Evolutionary conservation across 495 filamentous ascomycete species (phyloP).

Genomic region (Lophiotrema nucula): DNA sequence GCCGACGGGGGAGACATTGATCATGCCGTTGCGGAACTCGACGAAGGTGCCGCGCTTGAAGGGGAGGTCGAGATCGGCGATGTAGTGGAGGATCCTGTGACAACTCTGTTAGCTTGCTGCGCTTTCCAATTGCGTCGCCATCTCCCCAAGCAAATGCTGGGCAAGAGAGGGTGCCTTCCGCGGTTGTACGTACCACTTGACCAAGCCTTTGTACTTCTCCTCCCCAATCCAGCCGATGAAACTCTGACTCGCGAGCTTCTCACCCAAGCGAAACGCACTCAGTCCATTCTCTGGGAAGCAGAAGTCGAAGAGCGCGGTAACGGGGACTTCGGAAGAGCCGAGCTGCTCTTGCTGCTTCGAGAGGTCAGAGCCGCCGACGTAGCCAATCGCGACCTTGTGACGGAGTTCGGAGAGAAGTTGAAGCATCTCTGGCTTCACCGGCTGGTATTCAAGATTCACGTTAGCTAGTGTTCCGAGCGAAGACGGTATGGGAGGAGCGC

Average conservation of each 20-base stretch:
- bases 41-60: constrained; percentile 94
- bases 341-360: constrained; percentile 95
- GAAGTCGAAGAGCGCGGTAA: constrained; percentile 86
- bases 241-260: constrained; percentile 65
- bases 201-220: constrained; percentile 84
- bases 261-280: constrained; percentile 79
- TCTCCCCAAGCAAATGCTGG: neutral
- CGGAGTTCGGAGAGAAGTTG: constrained; percentile 73
- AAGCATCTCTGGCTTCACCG: constrained; percentile 76
- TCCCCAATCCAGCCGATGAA: constrained; percentile 96
- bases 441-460: constrained; percentile 41
- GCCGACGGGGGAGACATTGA: constrained; percentile 91
- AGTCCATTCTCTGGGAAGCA: constrained; percentile 96
- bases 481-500: neutral
- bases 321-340: constrained; percentile 59
- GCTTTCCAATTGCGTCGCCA: too few species aligned
- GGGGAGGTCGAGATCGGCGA: constrained; percentile 83
- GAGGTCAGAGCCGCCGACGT: constrained; percentile 69
- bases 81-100: constrained; percentile 71
- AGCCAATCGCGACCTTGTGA: constrained; percentile 87
- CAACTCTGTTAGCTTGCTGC: neutral
- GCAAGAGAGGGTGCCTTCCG: neutral
- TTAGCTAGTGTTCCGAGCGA: neutral
- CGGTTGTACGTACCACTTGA: constrained; percentile 51
- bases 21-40: constrained; percentile 96